Evolutionary conservation across 2,329 filamentous ascomycete genomes (phyloP), one percentile per base, ranked within the genome.

Genomic region (Xylariaceae sp.): DNA sequence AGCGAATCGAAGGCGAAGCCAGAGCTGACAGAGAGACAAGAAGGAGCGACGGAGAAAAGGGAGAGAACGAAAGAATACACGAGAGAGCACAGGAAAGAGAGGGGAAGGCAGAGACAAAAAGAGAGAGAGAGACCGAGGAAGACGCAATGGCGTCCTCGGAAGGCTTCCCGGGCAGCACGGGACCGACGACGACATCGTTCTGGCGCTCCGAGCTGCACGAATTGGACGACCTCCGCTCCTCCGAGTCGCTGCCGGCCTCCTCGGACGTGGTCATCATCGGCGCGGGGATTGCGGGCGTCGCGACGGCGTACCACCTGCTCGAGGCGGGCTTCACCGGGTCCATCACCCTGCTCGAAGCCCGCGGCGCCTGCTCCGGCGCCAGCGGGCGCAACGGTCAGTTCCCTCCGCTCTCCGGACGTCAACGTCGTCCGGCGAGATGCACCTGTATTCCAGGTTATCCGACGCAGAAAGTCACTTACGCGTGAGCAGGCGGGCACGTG

Each of bases 361-460:
- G 61, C 15, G 47, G 57, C 33, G 54, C 52, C 2, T 65, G 61
- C 36, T 66, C 59, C 12, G 64, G 63, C 4, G 64, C 64, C 3
- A 66, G 61, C 16, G 63, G 58, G 6, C 55, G 62, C 14, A 66
- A 67, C 44, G 31, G 31, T 26, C 5, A 32, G n/a, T n/a, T n/a
- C n/a, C n/a, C n/a, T n/a, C n/a, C n/a, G n/a, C n/a, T n/a, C n/a
- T n/a, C n/a, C n/a, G n/a, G n/a, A n/a, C n/a, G n/a, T n/a, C n/a
- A n/a, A n/a, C n/a, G n/a, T n/a, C n/a, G n/a, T n/a, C n/a, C n/a
- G n/a, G n/a, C n/a, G n/a, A n/a, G n/a, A n/a, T n/a, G n/a, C n/a
- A n/a, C n/a, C n/a, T n/a, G n/a, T n/a, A n/a, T n/a, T n/a, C n/a
- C n/a, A n/a, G n/a, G n/a, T n/a, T n/a, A n/a, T n/a, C n/a, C n/a